Evolutionary conservation across 2,329 filamentous ascomycete species (phyloP).

Genomic region (Trichoderma afroharzianum): DNA sequence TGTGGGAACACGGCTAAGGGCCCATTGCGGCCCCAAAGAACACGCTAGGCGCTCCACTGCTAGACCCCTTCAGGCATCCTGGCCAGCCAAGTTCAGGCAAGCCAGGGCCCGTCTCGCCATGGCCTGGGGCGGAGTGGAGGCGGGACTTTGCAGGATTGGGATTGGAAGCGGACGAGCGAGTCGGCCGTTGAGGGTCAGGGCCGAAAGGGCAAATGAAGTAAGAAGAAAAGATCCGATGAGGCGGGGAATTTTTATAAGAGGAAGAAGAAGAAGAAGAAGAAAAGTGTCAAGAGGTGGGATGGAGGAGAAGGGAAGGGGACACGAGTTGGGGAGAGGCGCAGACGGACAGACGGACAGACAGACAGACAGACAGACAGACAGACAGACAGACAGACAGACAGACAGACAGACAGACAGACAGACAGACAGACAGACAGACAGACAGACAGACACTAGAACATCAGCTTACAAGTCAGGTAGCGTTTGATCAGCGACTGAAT

Average conservation of each 20-base stretch:
- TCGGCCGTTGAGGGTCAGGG: neutral
- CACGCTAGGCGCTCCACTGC: neutral
- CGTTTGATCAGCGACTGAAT: neutral
- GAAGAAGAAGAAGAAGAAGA: neutral
- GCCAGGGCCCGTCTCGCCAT: conserved; percentile 10
- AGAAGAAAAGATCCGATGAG: neutral
- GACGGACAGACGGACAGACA: neutral
- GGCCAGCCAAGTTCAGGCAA: conserved; percentile 1
- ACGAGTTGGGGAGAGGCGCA: neutral
- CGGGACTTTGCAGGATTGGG: conserved; percentile 11
- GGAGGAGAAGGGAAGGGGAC: neutral
- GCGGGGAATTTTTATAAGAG: neutral
- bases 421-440: neutral
- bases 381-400: neutral
- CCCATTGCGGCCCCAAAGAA: neutral
- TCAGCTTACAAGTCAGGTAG: neutral
- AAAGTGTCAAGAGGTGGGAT: neutral
- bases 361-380: neutral
- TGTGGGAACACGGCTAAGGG: neutral
- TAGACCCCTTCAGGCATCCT: neutral
- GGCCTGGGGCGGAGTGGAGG: conserved; percentile 4
- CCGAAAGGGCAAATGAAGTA: neutral
- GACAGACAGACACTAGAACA: neutral
- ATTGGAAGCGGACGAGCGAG: neutral
- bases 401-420: neutral